phyloP scores from a whole-genome alignment of 306 rosid genomes.

The Quercus robur region DNA sequence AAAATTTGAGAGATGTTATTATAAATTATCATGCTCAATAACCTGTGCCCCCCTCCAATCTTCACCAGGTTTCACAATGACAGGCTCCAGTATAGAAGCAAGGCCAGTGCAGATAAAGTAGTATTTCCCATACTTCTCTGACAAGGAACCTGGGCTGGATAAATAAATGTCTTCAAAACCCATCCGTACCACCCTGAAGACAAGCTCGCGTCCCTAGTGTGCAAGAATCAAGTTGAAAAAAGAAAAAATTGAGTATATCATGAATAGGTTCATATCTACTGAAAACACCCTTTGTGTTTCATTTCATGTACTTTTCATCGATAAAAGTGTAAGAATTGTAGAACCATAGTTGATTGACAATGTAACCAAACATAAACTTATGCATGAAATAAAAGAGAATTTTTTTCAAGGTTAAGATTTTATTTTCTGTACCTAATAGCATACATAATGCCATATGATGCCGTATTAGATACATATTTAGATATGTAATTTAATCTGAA shows the following conservation, averaged over 20 bases:
- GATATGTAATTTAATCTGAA: too few species aligned
- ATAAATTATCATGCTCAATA: constrained; percentile 90
- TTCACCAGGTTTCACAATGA: constrained; percentile 77
- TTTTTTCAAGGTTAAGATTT: background rate
- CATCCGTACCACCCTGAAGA: constrained; percentile 87
- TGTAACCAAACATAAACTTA: background rate
- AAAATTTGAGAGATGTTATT: background rate
- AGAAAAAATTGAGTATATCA: background rate
- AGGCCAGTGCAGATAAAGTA: constrained; percentile 95
- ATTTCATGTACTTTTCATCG: background rate
- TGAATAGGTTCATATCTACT: background rate
- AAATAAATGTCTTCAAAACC: constrained; percentile 91
- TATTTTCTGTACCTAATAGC: background rate
- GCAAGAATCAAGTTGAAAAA: background rate
- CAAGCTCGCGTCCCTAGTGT: constrained; percentile 74
- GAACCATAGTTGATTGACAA: too few species aligned
- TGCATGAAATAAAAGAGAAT: background rate
- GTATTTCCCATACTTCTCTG: constrained; percentile 72
- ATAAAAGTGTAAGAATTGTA: background rate
- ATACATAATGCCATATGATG: too few species aligned
- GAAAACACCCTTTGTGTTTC: background rate
- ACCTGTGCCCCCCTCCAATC: constrained; percentile 94
- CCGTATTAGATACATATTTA: too few species aligned
- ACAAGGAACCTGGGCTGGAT: constrained; percentile 83
- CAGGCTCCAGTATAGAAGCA: constrained; percentile 82